These are phyloP conservation scores for Fusarium pininemorale DNA, from an alignment of 2,329 filamentous ascomycete species.

Conservation along the genomic window DNA sequence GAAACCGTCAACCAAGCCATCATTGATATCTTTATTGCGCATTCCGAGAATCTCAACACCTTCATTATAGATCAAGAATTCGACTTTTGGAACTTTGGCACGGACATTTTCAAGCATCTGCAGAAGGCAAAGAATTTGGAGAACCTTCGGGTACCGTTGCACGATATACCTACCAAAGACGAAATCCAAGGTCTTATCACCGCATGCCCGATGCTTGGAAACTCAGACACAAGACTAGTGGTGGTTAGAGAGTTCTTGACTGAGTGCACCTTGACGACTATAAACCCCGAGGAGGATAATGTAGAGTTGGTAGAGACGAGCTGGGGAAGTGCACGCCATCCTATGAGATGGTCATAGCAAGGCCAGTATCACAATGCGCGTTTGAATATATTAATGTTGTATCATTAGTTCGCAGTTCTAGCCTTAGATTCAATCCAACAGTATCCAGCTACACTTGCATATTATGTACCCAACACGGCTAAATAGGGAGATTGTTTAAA, in stretches of 20 bases:
- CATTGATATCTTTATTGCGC: neutral
- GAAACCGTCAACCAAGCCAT: neutral
- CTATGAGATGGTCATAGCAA: neutral
- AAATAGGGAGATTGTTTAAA: no score
- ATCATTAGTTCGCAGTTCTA: neutral
- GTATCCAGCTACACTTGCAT: neutral
- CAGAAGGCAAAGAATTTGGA: neutral
- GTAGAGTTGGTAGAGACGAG: neutral
- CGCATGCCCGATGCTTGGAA: neutral
- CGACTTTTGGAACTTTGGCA: neutral
- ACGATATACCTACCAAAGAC: neutral
- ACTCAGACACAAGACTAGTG: neutral
- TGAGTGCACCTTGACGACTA: neutral
- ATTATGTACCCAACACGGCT: no score
- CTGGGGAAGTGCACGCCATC: neutral
- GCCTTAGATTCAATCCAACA: no score
- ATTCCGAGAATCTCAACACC: neutral
- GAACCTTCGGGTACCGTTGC: neutral
- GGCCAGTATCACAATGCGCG: neutral
- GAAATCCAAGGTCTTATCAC: neutral
- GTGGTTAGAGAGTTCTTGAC: neutral
- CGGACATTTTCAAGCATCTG: neutral
- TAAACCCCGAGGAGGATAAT: no score
- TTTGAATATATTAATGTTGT: neutral
- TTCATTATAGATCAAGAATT: neutral